Evolutionary conservation across 2,329 filamentous ascomycete species (phyloP).

Genomic region (Hypoxylon sp.): DNA sequence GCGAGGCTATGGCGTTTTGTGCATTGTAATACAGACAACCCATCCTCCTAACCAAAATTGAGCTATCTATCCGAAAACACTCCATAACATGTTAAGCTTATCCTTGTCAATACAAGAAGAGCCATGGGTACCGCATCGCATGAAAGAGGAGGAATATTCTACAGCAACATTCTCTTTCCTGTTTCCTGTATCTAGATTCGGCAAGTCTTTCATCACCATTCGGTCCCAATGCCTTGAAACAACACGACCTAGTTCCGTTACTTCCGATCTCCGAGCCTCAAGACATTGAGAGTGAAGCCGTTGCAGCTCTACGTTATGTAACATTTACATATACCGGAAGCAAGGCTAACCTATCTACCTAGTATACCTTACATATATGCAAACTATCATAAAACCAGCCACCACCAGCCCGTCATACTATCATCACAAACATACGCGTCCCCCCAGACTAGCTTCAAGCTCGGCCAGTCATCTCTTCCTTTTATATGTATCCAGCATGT

Average conservation of each 20-base stretch:
- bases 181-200: constrained; percentile 8
- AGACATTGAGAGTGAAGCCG: background rate
- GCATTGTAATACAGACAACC: constrained; percentile 12
- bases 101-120: constrained; percentile 28
- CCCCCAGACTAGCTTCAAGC: constrained; percentile 3
- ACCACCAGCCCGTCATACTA: constrained; percentile 16
- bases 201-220: constrained; percentile 19
- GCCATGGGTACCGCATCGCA: constrained; percentile 24
- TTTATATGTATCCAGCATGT: constrained; percentile 3
- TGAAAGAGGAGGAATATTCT: constrained; percentile 18
- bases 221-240: background rate
- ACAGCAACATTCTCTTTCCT: constrained; percentile 6
- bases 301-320: constrained; percentile 11
- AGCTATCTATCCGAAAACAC: constrained; percentile 32
- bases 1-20: constrained; percentile 22
- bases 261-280: constrained; percentile 10
- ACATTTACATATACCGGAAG: constrained; percentile 6
- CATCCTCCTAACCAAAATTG: constrained; percentile 23
- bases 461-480: constrained; percentile 7
- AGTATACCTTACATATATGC: background rate
- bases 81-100: constrained; percentile 27
- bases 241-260: background rate
- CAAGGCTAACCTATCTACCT: background rate
- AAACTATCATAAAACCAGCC: background rate
- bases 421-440: constrained; percentile 33